Base-by-base conservation (phyloP, 495 filamentous ascomycete species). In the Hypoxylon cercidicola region DNA sequence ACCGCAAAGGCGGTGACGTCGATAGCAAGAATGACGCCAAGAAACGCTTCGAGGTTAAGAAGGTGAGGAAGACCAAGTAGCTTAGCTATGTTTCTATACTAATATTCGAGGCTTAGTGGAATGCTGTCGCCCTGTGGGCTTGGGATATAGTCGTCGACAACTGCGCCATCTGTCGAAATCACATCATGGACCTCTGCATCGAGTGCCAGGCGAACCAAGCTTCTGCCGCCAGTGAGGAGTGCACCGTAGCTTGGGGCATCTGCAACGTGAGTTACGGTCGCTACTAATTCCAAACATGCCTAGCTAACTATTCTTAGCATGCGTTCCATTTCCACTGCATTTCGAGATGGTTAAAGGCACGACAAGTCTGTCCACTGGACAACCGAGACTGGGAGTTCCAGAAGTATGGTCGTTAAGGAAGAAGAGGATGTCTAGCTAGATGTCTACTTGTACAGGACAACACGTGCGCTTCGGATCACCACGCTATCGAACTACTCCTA, bases 111-210 rank as follows among this genome's bases (percentile, higher is more conserved):
- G 25, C 11, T 13, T 63, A 98, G 93, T 99, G 95, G 95, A 98
- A 97, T 67, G 95, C 96, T 1, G 95, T 99, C n/a, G 92, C 95
- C 32, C 82, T 99, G 2, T 99, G 95, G 95, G 96, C 95, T 1
- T 99, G 95, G 95, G 95, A 99, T 77, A 99, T 99, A 52, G 94
- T 99, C 11, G 95, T 99, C 51, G 95, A 99, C 80, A 99, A 99
- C 83, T 99, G 95, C 76, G 95, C 95, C 60, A 99, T 99, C 72
- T 99, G 95, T 81, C 87, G 95, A 68, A 99, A 99, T 72, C 95
- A 99, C 74, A 99, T 99, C 75, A 99, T 99, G 95, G 95, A 99
- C 75, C 82, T 99, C 23, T 99, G 93, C 75, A 99, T 99, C 64
- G 95, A 99, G 76, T 99, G 95, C 73, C 95, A 99, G 78, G 95